A percentile compares a stretch with the other conserved stretches of the same genome.
Evolutionary conservation across 1,284 basidiomycete genomes (phyloP).

Genomic region (Cerioporus squamosus): DNA sequence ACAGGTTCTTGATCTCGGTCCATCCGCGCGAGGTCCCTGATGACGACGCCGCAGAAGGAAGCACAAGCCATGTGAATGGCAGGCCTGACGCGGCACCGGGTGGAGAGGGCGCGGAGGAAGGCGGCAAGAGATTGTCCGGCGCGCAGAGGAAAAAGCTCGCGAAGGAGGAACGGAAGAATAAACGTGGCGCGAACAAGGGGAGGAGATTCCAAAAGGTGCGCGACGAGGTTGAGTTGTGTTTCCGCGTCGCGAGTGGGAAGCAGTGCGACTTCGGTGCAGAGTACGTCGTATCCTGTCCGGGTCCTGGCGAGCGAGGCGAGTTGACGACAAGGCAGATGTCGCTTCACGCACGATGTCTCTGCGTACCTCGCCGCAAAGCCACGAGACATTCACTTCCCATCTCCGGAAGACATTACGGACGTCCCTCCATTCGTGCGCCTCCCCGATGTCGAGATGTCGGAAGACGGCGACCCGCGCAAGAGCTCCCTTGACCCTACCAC

Average conservation of each 20-base stretch:
- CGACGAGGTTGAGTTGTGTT: constrained; percentile 80
- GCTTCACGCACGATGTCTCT: constrained; percentile 80
- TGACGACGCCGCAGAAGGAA: constrained; percentile 80
- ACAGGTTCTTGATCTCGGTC: constrained; percentile 63
- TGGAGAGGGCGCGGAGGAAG: constrained; percentile 31
- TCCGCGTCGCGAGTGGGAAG: constrained; percentile 66
- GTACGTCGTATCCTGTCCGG: constrained; percentile 43
- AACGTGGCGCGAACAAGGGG: constrained; percentile 80
- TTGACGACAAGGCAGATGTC: constrained; percentile 58
- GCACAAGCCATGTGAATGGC: constrained; percentile 45
- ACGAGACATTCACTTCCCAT: constrained; percentile 68
- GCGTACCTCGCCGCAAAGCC: constrained; percentile 82
- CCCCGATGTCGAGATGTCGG: constrained; percentile 31
- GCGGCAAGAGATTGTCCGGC: constrained; percentile 31
- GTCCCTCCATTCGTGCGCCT: constrained; percentile 57
- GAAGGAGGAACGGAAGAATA: constrained; percentile 72
- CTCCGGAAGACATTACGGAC: constrained; percentile 43
- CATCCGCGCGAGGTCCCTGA: constrained; percentile 51
- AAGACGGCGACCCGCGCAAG: constrained; percentile 36
- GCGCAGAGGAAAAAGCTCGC: constrained; percentile 50
- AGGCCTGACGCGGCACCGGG: constrained; percentile 31
- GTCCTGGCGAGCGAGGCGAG: not conserved
- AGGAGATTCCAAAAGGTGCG: constrained; percentile 71
- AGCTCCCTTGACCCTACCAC: constrained; percentile 52
- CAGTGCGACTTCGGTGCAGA: constrained; percentile 67